Evolutionary conservation across 2,329 filamentous ascomycete species (phyloP).

Genomic region (Biscogniauxia marginata): DNA sequence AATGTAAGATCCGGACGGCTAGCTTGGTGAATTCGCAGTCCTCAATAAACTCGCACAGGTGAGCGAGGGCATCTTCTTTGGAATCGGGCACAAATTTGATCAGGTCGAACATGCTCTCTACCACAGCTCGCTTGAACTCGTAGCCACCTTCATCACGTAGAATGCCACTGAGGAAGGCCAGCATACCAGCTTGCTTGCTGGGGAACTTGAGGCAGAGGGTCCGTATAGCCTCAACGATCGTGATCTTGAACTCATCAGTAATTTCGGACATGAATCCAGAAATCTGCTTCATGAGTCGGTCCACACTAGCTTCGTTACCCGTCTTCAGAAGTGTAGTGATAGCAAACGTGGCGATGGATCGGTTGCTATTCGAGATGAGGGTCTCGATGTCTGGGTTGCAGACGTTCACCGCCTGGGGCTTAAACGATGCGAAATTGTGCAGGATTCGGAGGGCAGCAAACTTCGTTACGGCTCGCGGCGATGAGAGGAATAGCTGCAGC

Average conservation of each 20-base stretch:
- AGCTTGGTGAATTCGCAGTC: slow-evolving; percentile 99
- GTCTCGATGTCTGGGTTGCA: slow-evolving; percentile 98
- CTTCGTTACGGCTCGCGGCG: slow-evolving; percentile 92
- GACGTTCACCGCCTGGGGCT: slow-evolving; percentile 84
- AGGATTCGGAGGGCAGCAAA: slow-evolving; percentile 96
- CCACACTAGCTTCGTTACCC: slow-evolving; percentile 94
- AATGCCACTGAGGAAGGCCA: slow-evolving; percentile 95
- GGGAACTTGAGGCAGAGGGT: slow-evolving; percentile 97
- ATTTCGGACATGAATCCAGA: slow-evolving; percentile 98
- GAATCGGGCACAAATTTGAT: slow-evolving; percentile 98
- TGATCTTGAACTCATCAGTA: slow-evolving; percentile 99
- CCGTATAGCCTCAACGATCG: slow-evolving; percentile 97
- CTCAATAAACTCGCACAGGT: slow-evolving; percentile 98
- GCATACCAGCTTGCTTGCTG: slow-evolving; percentile 96
- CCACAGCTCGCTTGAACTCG: slow-evolving; percentile 95
- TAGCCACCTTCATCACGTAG: slow-evolving; percentile 95
- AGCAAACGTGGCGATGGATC: slow-evolving; percentile 96
- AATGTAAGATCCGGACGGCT: slow-evolving; percentile 89
- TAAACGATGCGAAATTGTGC: slow-evolving; percentile 95
- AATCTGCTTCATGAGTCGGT: slow-evolving; percentile 98
- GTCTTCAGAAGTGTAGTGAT: slow-evolving; percentile 98
- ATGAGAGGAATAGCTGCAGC: slow-evolving; percentile 93
- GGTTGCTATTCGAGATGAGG: slow-evolving; percentile 94
- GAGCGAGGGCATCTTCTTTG: slow-evolving; percentile 78
- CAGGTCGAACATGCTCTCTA: slow-evolving; percentile 98